Conservation (phyloP, 1,284 basidiomycete genomes). For the Sanguinoderma infundibulare region DNA sequence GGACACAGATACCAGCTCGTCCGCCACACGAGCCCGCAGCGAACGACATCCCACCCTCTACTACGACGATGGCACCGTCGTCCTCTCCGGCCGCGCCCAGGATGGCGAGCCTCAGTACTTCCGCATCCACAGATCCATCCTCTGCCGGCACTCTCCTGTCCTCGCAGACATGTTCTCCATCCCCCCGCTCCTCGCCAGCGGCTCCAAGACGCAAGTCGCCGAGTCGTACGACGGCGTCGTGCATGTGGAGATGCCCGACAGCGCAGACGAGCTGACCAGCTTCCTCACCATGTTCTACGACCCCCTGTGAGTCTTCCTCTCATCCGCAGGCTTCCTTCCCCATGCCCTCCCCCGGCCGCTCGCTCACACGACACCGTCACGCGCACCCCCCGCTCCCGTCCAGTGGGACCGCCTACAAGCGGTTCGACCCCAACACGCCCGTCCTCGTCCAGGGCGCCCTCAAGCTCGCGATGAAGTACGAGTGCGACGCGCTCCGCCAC, state of each 20-base stretch:
- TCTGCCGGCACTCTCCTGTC: slow-evolving; percentile 33
- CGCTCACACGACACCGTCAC: slow-evolving; percentile 7
- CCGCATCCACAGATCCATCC: slow-evolving; percentile 35
- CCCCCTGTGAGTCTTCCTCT: slow-evolving; percentile 32
- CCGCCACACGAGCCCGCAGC: neutral
- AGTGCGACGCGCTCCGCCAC: slow-evolving; percentile 35
- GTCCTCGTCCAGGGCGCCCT: slow-evolving; percentile 37
- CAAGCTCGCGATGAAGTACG: slow-evolving; percentile 39
- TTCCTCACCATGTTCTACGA: slow-evolving; percentile 37
- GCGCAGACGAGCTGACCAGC: slow-evolving; percentile 34
- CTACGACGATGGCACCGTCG: slow-evolving; percentile 38
- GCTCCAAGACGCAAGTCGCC: slow-evolving; percentile 20
- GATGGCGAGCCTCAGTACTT: slow-evolving; percentile 29
- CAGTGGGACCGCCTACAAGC: slow-evolving; percentile 38
- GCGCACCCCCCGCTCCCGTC: neutral
- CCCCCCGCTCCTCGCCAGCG: slow-evolving; percentile 27
- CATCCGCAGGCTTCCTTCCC: neutral
- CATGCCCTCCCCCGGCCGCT: slow-evolving; percentile 4
- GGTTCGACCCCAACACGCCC: slow-evolving; percentile 38
- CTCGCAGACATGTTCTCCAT: slow-evolving; percentile 37
- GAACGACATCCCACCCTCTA: slow-evolving; percentile 35
- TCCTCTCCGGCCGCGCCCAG: slow-evolving; percentile 31
- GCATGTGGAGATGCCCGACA: slow-evolving; percentile 37
- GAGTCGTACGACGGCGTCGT: slow-evolving; percentile 36
- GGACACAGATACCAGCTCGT: slow-evolving; percentile 6